Evolutionary conservation across 495 filamentous ascomycete species (phyloP).

Genomic region (Penicillium soppii): DNA sequence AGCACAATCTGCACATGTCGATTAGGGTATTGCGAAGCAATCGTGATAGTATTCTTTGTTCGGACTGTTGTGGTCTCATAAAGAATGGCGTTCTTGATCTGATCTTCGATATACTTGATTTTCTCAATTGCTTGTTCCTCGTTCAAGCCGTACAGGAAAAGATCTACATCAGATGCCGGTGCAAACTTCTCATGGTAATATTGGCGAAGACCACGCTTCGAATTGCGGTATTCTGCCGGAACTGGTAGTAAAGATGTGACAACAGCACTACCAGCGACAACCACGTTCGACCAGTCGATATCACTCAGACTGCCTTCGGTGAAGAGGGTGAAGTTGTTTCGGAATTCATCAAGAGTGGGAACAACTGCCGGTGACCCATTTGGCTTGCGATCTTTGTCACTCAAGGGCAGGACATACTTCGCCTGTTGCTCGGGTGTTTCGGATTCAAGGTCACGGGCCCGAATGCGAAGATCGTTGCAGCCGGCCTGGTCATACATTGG

Average conservation of each 20-base stretch:
- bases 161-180: slow-evolving; percentile 80
- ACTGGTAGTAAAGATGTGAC: slow-evolving; percentile 72
- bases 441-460: slow-evolving; percentile 58
- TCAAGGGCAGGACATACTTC: slow-evolving; percentile 70
- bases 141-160: slow-evolving; percentile 76
- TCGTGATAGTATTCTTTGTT: slow-evolving; percentile 82
- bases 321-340: slow-evolving; percentile 74
- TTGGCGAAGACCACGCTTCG: slow-evolving; percentile 61
- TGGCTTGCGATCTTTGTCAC: slow-evolving; percentile 54
- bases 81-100: slow-evolving; percentile 68
- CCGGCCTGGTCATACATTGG: slow-evolving; percentile 66
- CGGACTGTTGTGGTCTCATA: slow-evolving; percentile 73
- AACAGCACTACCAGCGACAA: slow-evolving; percentile 75
- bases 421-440: slow-evolving; percentile 60
- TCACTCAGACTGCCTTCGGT: slow-evolving; percentile 64
- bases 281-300: slow-evolving; percentile 74
- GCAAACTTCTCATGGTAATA: slow-evolving; percentile 79
- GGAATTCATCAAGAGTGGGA: slow-evolving; percentile 62
- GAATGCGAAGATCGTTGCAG: slow-evolving; percentile 51
- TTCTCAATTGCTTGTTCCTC: slow-evolving; percentile 74
- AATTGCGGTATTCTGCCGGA: slow-evolving; percentile 58
- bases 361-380: slow-evolving; percentile 66
- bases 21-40: slow-evolving; percentile 76
- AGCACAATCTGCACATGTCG: slow-evolving; percentile 82
- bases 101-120: slow-evolving; percentile 73